phyloP scores from a whole-genome alignment of 2,329 filamentous ascomycete species.

The Phaeosphaeriaceae sp. region DNA sequence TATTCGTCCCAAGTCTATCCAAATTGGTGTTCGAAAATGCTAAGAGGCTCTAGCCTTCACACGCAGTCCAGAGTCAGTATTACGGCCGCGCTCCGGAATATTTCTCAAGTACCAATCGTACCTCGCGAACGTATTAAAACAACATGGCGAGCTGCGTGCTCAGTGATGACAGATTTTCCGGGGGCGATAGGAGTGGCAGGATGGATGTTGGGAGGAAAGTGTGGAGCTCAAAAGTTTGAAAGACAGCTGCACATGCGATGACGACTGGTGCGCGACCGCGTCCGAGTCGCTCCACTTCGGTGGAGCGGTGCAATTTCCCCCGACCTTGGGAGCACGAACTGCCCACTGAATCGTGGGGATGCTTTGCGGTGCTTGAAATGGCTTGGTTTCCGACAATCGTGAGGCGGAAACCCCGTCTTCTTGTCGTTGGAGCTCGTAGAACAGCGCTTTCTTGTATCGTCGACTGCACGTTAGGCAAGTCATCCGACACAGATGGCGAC shows the following conservation, averaged over 20 bases:
- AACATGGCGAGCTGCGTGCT: constrained; percentile 23
- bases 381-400: not conserved
- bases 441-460: not conserved
- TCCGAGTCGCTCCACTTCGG: constrained; percentile 19
- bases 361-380: not conserved
- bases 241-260: constrained; percentile 18
- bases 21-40: not conserved
- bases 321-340: constrained; percentile 1
- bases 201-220: constrained; percentile 11
- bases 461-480: not conserved
- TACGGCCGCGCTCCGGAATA: constrained; percentile 25
- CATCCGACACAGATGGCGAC: not conserved
- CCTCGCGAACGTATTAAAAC: constrained; percentile 19
- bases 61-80: constrained; percentile 12
- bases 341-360: not conserved
- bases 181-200: constrained; percentile 6
- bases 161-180: constrained; percentile 15
- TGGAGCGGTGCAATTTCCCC: constrained; percentile 7
- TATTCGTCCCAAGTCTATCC: not conserved
- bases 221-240: constrained; percentile 28
- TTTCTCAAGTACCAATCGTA: constrained; percentile 1
- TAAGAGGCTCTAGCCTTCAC: constrained; percentile 22
- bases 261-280: constrained; percentile 16
- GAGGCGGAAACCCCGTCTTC: not conserved
- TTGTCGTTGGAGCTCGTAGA: not conserved